phyloP scores from a whole-genome alignment of 805 yeast species.

The Yarrowia porcina region DNA sequence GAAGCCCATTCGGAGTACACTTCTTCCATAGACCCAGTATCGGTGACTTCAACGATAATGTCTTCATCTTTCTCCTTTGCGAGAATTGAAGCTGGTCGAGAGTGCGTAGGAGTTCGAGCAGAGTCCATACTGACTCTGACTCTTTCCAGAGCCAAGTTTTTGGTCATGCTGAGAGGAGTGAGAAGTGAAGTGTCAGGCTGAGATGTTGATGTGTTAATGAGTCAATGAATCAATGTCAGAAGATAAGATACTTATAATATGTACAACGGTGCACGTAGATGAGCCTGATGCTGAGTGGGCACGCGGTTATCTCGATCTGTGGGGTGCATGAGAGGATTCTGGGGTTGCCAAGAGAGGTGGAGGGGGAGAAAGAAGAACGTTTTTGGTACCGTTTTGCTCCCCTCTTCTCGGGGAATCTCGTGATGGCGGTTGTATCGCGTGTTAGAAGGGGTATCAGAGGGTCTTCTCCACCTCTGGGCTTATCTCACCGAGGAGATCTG shows the following conservation, averaged over 20 bases:
- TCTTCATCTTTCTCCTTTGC: background rate
- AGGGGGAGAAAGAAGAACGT: background rate
- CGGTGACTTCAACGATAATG: background rate
- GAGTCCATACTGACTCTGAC: slow-evolving; percentile 6
- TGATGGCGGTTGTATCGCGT: background rate
- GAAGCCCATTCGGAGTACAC: slow-evolving; percentile 1
- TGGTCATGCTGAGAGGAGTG: slow-evolving; percentile 3
- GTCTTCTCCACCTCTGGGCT: background rate
- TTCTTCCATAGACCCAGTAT: slow-evolving; percentile 29
- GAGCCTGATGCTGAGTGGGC: background rate
- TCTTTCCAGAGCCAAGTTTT: background rate
- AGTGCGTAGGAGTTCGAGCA: background rate
- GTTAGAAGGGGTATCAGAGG: background rate
- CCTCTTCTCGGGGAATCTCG: background rate
- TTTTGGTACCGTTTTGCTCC: too few species aligned
- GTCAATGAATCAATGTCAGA: too few species aligned
- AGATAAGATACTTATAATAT: background rate
- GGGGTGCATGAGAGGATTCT: background rate
- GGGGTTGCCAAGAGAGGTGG: background rate
- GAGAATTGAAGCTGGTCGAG: background rate
- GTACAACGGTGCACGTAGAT: background rate
- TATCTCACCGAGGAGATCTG: background rate
- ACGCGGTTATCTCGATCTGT: slow-evolving; percentile 17
- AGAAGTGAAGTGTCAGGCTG: too few species aligned
- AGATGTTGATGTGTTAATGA: too few species aligned